phyloP scores from a whole-genome alignment of 2,329 filamentous ascomycete species.

The Mycosphaerella sp. region DNA sequence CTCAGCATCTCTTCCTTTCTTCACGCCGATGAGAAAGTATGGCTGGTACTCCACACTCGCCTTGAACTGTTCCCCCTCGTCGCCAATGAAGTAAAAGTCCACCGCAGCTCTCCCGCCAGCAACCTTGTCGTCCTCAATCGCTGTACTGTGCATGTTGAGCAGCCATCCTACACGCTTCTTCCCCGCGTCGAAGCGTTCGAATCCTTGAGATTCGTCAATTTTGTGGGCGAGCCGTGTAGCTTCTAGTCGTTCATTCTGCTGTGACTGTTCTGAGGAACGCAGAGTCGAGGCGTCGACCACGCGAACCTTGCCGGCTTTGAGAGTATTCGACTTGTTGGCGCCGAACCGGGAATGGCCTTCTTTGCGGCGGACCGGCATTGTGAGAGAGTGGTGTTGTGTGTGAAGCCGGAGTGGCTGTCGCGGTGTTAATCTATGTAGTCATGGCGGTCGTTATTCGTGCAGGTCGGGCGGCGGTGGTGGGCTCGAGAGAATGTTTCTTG shows the following conservation, averaged over 20 bases:
- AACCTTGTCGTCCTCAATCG: constrained; percentile 74
- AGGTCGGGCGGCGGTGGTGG: neutral
- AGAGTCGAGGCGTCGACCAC: constrained; percentile 69
- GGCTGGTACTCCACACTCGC: constrained; percentile 94
- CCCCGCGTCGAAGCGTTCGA: constrained; percentile 82
- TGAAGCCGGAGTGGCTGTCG: constrained; percentile 1
- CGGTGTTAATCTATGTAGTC: neutral
- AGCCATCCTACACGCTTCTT: constrained; percentile 86
- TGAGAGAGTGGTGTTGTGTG: constrained; percentile 6
- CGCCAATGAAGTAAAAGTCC: constrained; percentile 95
- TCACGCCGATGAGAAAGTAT: constrained; percentile 89
- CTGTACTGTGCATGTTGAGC: constrained; percentile 87
- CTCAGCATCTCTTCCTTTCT: constrained; percentile 79
- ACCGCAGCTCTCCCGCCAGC: constrained; percentile 81
- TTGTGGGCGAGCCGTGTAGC: constrained; percentile 72
- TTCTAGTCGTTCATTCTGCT: constrained; percentile 88
- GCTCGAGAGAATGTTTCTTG: neutral
- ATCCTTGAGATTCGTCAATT: constrained; percentile 95
- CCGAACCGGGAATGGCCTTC: constrained; percentile 38
- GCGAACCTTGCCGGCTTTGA: constrained; percentile 41
- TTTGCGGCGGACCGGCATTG: constrained; percentile 43
- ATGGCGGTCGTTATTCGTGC: constrained; percentile 7
- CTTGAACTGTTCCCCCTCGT: constrained; percentile 86
- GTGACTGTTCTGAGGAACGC: constrained; percentile 74
- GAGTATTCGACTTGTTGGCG: constrained; percentile 28